phyloP scores from a whole-genome alignment of 495 filamentous ascomycete species.

The Xylaria bambusicola region DNA sequence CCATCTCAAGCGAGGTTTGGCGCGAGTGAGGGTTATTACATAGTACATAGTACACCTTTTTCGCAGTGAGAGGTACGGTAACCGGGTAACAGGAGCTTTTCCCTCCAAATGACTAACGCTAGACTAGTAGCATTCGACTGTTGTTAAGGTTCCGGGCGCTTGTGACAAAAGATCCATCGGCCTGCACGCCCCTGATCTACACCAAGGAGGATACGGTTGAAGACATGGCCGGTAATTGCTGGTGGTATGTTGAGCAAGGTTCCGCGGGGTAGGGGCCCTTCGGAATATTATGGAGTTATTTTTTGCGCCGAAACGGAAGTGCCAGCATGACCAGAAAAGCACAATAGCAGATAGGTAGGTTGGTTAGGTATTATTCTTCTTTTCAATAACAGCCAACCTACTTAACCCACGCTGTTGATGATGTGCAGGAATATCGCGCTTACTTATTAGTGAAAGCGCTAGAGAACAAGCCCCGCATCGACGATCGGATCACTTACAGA shows the following conservation, averaged over 20 bases:
- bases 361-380: too few species aligned
- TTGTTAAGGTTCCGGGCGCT: background rate
- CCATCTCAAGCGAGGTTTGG: background rate
- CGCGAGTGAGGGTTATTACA: background rate
- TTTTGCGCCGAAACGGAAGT: background rate
- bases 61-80: background rate
- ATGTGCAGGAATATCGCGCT: constrained; percentile 10
- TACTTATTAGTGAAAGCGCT: background rate
- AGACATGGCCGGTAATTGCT: background rate
- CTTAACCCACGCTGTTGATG: background rate
- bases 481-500: too few species aligned
- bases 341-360: background rate
- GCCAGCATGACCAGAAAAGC: background rate
- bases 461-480: background rate
- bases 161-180: background rate
- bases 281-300: background rate
- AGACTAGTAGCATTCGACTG: background rate
- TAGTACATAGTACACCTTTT: too few species aligned
- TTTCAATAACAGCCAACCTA: too few species aligned
- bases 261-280: background rate
- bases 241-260: background rate
- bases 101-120: too few species aligned
- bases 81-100: background rate
- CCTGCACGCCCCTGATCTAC: background rate
- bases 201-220: background rate